Conservation (phyloP, 495 filamentous ascomycete species). For the Cercophora scortea region DNA sequence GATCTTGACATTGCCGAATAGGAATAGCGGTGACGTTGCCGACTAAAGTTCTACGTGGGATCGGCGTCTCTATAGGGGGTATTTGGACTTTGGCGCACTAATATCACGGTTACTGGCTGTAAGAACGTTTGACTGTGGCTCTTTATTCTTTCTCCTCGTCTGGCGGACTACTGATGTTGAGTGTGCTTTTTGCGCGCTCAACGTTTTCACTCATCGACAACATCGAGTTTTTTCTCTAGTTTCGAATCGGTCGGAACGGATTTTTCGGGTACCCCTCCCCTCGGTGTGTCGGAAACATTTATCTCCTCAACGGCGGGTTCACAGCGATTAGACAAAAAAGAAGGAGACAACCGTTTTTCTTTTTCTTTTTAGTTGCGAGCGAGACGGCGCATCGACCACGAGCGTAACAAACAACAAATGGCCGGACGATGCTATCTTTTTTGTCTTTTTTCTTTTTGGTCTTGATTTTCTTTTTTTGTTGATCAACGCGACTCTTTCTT, state of each 20-base stretch:
- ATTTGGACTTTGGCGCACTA: no score
- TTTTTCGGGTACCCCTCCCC: not conserved
- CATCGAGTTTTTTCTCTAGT: conserved; percentile 22
- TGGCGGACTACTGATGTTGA: conserved; percentile 24
- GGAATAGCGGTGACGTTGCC: not conserved
- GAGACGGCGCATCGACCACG: not conserved
- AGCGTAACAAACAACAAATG: not conserved
- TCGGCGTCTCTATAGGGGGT: no score
- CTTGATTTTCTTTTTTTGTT: not conserved
- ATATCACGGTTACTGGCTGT: conserved; percentile 11
- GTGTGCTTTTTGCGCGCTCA: conserved; percentile 1
- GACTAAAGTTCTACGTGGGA: no score
- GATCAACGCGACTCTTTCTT: not conserved
- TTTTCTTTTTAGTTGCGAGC: not conserved
- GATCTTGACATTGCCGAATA: conserved; percentile 97
- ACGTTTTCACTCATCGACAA: not conserved
- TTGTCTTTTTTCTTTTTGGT: not conserved
- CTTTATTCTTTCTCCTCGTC: conserved; percentile 10
- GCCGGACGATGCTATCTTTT: not conserved
- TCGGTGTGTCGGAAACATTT: not conserved
- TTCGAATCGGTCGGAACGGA: conserved; percentile 21
- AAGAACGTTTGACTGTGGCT: conserved; percentile 15
- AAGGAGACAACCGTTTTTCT: not conserved
- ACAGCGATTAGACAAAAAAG: not conserved
- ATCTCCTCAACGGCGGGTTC: not conserved